These are phyloP conservation scores for Paradendryphiella salina DNA, from an alignment of 2,329 filamentous ascomycete species.

Conservation along the genomic window DNA sequence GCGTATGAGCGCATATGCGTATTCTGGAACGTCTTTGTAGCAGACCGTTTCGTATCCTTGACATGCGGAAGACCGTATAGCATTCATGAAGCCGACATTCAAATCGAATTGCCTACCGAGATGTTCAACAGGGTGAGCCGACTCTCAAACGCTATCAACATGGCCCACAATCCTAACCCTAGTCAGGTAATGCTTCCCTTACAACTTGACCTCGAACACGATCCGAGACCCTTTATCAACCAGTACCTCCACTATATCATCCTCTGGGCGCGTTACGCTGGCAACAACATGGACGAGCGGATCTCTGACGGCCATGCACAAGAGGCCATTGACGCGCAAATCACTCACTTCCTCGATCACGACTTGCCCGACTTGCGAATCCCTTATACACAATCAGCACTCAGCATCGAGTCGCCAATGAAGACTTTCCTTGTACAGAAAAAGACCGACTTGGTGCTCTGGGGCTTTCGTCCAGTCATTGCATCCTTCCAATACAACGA, in stretches of 20 bases:
- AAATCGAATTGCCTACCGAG: conserved; percentile 29
- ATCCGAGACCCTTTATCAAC: conserved; percentile 22
- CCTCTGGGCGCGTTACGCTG: conserved; percentile 31
- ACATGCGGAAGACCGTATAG: conserved; percentile 39
- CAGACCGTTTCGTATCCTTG: conserved; percentile 36
- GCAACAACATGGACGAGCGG: conserved; percentile 29
- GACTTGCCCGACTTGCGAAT: conserved; percentile 4
- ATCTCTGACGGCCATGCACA: conserved; percentile 12
- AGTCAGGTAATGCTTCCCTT: conserved; percentile 17
- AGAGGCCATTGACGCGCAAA: conserved; percentile 15
- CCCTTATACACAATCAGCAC: conserved; percentile 1
- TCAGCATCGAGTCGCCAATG: not conserved
- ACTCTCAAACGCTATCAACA: not conserved
- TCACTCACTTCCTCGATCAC: conserved; percentile 10
- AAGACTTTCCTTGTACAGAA: conserved; percentile 21
- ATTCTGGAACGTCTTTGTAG: conserved; percentile 37
- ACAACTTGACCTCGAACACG: conserved; percentile 12
- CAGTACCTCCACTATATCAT: conserved; percentile 30
- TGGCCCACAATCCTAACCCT: not conserved
- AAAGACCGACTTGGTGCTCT: conserved; percentile 31
- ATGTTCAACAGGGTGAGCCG: conserved; percentile 25
- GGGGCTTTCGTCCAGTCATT: conserved; percentile 29
- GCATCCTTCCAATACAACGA: conserved; percentile 30
- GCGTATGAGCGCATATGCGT: conserved; percentile 31
- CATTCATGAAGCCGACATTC: conserved; percentile 34